A percentile compares a stretch with the other conserved stretches of the same genome.
These are phyloP conservation scores for Brassica balearica DNA, from an alignment of 441 rosid genomes.

Conservation along the genomic window DNA sequence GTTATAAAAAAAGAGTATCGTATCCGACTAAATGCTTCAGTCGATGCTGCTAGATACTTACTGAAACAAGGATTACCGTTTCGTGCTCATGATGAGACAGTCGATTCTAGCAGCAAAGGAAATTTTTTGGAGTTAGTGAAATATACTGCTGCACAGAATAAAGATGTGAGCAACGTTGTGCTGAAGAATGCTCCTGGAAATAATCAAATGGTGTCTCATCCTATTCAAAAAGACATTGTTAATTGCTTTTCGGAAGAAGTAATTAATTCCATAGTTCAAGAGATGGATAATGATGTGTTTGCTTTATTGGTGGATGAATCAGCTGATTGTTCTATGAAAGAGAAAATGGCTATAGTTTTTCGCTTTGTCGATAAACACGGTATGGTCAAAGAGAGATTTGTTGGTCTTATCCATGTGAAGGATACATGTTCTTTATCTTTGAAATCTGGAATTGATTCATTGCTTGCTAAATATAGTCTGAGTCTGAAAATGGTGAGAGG, in stretches of 20 bases:
- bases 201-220: slow-evolving; percentile 2
- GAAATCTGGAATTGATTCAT: too few species aligned
- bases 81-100: not conserved
- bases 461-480: too few species aligned
- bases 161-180: not conserved
- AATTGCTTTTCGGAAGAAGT: not conserved
- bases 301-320: too few species aligned
- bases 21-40: not conserved
- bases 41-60: not conserved
- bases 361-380: too few species aligned
- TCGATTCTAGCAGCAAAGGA: not conserved
- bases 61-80: not conserved
- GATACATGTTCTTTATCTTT: too few species aligned
- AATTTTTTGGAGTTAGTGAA: not conserved
- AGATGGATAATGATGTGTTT: too few species aligned
- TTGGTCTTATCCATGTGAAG: not conserved
- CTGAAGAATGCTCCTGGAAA: not conserved
- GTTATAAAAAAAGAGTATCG: too few species aligned
- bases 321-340: too few species aligned
- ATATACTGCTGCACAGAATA: not conserved
- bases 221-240: slow-evolving; percentile 8
- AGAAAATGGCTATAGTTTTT: too few species aligned
- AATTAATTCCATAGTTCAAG: not conserved
- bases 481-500: too few species aligned
- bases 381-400: not conserved